Evolutionary conservation across 1,139 yeast genomes (phyloP), one percentile per base, ranked within the genome.

Genomic region (Blastobotrys raffinosifermentans): DNA sequence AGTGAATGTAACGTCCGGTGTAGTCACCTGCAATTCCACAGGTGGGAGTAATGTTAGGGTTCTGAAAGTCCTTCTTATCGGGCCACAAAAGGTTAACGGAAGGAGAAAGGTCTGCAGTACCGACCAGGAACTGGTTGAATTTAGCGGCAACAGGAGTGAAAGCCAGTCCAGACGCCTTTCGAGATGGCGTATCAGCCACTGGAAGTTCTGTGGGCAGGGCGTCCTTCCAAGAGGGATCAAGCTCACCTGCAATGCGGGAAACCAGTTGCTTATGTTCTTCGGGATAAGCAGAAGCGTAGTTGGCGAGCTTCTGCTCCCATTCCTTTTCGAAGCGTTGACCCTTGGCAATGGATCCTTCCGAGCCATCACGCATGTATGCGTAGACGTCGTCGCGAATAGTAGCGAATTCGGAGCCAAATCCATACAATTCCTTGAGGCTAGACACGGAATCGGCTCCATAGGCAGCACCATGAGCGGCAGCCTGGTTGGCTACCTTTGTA

Each of bases 51-150:
- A 94, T 94, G 51, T 81, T 68, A 70, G 85, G 94, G 83, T 83
- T 84, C 65, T 84, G 94, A 50, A 72, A 73, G 45, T 89, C 80
- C 46, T 70, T 77, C 53, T 73, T 58, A 66, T 87, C 75, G 71
- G 86, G 80, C n/a, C n/a, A n/a, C n/a, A n/a, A n/a, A 55, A 94
- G 84, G 70, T 82, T 77, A 72, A 84, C 84, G 41, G 95, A 84
- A 48, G 89, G 89, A 45, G 94, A 84, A 67, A 85, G 77, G 69
- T 85, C 95, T 40, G 95, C 95, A 48, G 94, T 83, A 58, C 95
- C 95, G 69, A 94, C 94, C 58, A 85, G 68, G 47, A 85, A 66
- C 37, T 53, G 69, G 30, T 69, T 72, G 50, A 70, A 69, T 20
- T 20, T 20, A 8, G 23, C 23, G n/a, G 23, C n/a, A 8, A 20